A percentile compares a stretch with the other conserved stretches of the same genome.
Conservation (phyloP, 306 rosid species). For the Acacia crassicarpa region DNA sequence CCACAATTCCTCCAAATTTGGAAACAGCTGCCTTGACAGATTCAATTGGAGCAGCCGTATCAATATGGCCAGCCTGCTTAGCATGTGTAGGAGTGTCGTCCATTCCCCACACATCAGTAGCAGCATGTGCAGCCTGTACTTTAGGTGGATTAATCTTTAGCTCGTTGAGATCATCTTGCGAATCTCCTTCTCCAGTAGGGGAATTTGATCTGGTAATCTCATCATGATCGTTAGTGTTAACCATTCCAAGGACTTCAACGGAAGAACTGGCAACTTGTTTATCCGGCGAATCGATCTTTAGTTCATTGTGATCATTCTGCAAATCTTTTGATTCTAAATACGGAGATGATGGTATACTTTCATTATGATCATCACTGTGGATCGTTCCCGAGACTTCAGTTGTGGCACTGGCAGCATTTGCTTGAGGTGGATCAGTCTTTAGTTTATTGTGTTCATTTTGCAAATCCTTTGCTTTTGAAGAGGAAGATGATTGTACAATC, state of each 20-base stretch:
- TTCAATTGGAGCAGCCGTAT: slow-evolving; percentile 92
- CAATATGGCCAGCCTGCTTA: slow-evolving; percentile 54
- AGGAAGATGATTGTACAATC: slow-evolving; percentile 4
- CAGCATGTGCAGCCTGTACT: slow-evolving; percentile 17
- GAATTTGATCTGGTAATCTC: slow-evolving; percentile 7
- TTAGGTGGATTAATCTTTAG: slow-evolving; percentile 16
- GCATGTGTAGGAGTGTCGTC: slow-evolving; percentile 43
- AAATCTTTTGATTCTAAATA: slow-evolving; percentile 24
- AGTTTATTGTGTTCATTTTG: slow-evolving; percentile 28
- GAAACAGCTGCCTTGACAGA: slow-evolving; percentile 98
- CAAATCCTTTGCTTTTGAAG: slow-evolving; percentile 24
- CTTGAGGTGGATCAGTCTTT: slow-evolving; percentile 13
- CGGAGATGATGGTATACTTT: slow-evolving; percentile 12
- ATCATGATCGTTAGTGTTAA: neutral
- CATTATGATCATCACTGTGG: neutral
- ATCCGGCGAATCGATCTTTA: slow-evolving; percentile 14
- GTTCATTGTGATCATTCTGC: slow-evolving; percentile 28
- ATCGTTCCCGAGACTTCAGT: neutral
- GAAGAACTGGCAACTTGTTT: slow-evolving; percentile 17
- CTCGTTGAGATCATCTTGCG: slow-evolving; percentile 26
- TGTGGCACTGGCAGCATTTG: neutral
- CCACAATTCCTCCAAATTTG: slow-evolving; percentile 94
- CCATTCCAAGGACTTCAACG: slow-evolving; percentile 13
- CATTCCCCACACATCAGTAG: slow-evolving; percentile 17
- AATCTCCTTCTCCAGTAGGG: slow-evolving; percentile 23